Percentiles rank a stretch among this genome's conserved stretches.
phyloP scores from a whole-genome alignment of 768 basidiomycete genomes.

The Kwoniella mangroviensis region DNA sequence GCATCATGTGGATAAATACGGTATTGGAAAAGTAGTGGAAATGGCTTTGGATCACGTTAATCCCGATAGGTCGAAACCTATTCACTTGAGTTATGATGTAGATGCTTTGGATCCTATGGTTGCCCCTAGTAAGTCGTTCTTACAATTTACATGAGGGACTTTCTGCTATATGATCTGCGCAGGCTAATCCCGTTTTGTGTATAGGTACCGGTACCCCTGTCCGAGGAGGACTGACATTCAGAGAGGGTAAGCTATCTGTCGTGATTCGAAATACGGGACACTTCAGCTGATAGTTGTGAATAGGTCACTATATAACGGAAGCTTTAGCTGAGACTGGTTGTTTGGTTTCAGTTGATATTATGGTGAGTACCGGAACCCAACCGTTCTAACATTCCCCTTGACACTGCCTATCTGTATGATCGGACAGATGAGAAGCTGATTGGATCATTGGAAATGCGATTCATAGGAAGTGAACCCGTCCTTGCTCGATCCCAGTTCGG shows the following conservation, averaged over 20 bases:
- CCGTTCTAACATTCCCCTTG: not conserved
- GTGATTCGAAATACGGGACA: not conserved
- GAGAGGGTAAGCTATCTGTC: constrained; percentile 68
- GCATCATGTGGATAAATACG: constrained; percentile 83
- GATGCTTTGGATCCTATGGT: constrained; percentile 92
- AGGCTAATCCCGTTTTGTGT: not conserved
- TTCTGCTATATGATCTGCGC: not conserved
- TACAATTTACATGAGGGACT: not conserved
- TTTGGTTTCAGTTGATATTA: constrained; percentile 88
- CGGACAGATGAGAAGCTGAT: constrained; percentile 3
- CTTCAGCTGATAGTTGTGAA: constrained; percentile 1
- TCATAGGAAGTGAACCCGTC: constrained; percentile 94
- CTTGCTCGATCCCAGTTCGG: constrained; percentile 73
- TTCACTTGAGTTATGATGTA: constrained; percentile 96
- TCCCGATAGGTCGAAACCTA: constrained; percentile 77
- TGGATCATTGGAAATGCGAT: not conserved
- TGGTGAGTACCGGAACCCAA: constrained; percentile 65
- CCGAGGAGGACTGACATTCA: constrained; percentile 91
- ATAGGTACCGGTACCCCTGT: constrained; percentile 64
- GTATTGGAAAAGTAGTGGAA: constrained; percentile 91
- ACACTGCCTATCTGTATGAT: not conserved
- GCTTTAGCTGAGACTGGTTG: constrained; percentile 89
- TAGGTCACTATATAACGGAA: constrained; percentile 86
- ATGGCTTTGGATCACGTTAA: constrained; percentile 96
- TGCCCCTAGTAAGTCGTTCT: constrained; percentile 69